Evolutionary conservation across 495 filamentous ascomycete species (phyloP).

Genomic region (Usnea hakonensis): DNA sequence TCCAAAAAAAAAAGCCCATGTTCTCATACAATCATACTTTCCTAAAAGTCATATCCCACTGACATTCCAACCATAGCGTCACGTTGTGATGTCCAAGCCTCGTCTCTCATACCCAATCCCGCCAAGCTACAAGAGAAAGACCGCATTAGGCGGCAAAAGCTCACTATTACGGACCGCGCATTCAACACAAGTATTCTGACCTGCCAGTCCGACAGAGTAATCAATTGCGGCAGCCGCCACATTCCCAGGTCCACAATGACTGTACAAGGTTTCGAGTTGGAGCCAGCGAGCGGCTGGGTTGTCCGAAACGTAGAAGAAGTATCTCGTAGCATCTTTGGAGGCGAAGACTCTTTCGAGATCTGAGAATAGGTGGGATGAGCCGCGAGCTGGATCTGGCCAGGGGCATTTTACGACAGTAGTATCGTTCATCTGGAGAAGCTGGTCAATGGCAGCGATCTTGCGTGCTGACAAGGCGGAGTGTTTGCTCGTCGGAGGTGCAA

Average conservation of each 20-base stretch:
- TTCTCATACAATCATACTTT: too few relatives aligned
- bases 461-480: background rate
- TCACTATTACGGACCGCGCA: background rate
- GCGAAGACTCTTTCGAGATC: background rate
- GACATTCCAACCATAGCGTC: too few relatives aligned
- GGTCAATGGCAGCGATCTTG: background rate
- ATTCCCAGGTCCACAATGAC: background rate
- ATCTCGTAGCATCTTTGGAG: background rate
- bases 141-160: background rate
- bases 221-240: background rate
- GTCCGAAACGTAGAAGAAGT: constrained; percentile 9
- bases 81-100: too few relatives aligned
- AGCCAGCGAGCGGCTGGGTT: constrained; percentile 18
- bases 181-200: constrained; percentile 1
- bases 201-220: background rate
- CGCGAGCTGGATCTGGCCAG: background rate
- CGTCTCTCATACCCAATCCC: background rate
- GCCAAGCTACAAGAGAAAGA: background rate
- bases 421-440: background rate
- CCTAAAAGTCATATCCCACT: too few relatives aligned
- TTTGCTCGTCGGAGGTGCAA: background rate
- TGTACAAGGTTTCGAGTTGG: constrained; percentile 3
- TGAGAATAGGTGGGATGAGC: background rate
- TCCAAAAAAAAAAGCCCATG: too few relatives aligned
- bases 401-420: background rate